Conservation (phyloP, 2,329 filamentous ascomycete species). For the Colletotrichum trifolii region DNA sequence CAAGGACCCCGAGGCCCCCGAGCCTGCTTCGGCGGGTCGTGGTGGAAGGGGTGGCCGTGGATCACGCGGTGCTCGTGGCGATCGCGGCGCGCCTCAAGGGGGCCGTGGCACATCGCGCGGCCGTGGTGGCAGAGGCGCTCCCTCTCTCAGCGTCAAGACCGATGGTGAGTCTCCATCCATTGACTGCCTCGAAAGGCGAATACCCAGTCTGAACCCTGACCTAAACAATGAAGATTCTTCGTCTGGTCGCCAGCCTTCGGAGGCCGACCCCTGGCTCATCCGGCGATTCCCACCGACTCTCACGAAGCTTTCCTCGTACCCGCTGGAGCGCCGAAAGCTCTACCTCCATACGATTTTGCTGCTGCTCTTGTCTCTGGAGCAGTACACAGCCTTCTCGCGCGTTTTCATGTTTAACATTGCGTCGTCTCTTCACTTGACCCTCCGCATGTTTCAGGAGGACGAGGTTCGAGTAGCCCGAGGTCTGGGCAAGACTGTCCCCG, state of each 20-base stretch:
- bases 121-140: conserved; percentile 31
- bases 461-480: conserved; percentile 81
- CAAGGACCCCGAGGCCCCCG: conserved; percentile 49
- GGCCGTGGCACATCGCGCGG: conserved; percentile 30
- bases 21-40: conserved; percentile 41
- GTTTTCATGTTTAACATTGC: conserved; percentile 76
- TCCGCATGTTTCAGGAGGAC: conserved; percentile 73
- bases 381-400: conserved; percentile 80
- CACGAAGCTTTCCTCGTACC: conserved; percentile 69
- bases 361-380: conserved; percentile 79
- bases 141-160: conserved; percentile 38
- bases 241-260: neutral
- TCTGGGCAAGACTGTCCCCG: conserved; percentile 78
- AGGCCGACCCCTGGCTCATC: conserved; percentile 59
- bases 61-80: conserved; percentile 36
- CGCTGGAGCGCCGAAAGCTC: conserved; percentile 71
- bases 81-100: conserved; percentile 32
- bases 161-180: conserved; percentile 24
- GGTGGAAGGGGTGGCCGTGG: conserved; percentile 49
- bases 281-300: conserved; percentile 68
- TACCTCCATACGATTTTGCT: conserved; percentile 79
- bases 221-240: conserved; percentile 17
- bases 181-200: neutral
- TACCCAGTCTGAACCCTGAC: neutral
- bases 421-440: conserved; percentile 76